Conservation (phyloP, 2,329 filamentous ascomycete genomes). For the Fusarium buxicola region DNA sequence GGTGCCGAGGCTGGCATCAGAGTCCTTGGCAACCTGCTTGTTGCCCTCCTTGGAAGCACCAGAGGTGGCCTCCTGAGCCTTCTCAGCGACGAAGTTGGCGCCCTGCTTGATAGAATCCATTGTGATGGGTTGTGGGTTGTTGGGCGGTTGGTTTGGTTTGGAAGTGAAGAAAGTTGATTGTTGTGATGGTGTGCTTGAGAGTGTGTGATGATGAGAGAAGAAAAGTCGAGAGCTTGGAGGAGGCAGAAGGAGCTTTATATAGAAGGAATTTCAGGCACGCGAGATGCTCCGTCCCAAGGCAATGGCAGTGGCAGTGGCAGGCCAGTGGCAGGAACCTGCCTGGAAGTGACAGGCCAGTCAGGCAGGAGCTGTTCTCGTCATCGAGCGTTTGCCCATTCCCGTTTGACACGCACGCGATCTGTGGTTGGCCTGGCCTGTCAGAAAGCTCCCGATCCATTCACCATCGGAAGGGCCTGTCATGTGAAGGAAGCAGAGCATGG, state of each 20-base stretch:
- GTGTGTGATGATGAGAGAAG: conserved; percentile 23
- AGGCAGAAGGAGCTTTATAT: conserved; percentile 37
- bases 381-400: conserved; percentile 13
- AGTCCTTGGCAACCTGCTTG: conserved; percentile 75
- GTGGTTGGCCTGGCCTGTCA: conserved; percentile 7
- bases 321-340: neutral
- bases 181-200: conserved; percentile 14
- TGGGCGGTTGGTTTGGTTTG: conserved; percentile 19
- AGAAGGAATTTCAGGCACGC: conserved; percentile 9
- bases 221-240: neutral
- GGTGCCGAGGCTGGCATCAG: conserved; percentile 62
- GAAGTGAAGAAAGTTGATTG: conserved; percentile 4
- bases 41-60: conserved; percentile 75
- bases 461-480: conserved; percentile 25
- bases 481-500: conserved; percentile 19
- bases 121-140: conserved; percentile 44
- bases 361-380: conserved; percentile 20
- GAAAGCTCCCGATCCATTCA: neutral
- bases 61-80: conserved; percentile 66
- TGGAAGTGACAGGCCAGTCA: neutral
- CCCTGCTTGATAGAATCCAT: conserved; percentile 70
- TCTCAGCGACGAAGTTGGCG: conserved; percentile 74
- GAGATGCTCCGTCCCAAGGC: neutral
- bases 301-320: neutral
- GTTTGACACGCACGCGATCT: conserved; percentile 13